These are phyloP conservation scores for Voacanga thouarsii DNA, from an alignment of 257 asterid genomes.

Conservation along the genomic window DNA sequence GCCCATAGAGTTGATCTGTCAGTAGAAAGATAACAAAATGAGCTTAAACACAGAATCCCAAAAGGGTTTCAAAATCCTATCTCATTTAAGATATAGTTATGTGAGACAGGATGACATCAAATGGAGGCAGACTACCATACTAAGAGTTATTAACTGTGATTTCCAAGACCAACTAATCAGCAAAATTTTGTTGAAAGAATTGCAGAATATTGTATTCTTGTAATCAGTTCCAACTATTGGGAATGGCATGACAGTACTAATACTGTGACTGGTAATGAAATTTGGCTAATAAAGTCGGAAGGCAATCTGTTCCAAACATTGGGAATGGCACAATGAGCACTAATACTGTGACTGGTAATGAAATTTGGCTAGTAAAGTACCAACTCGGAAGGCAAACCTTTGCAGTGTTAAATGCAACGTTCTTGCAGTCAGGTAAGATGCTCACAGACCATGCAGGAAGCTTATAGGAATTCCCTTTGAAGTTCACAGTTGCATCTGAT, in stretches of 20 bases:
- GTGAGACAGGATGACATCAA: not conserved
- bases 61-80: not conserved
- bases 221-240: not conserved
- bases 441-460: slow-evolving; percentile 95
- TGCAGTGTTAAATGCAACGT: slow-evolving; percentile 68
- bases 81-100: no score
- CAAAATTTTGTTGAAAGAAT: not conserved
- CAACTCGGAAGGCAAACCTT: slow-evolving; percentile 43
- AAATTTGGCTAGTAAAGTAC: not conserved
- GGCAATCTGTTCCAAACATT: slow-evolving; percentile 8
- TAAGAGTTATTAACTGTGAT: not conserved
- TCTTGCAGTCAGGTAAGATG: slow-evolving; percentile 88
- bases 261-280: not conserved
- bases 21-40: slow-evolving; percentile 15
- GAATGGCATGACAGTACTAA: not conserved
- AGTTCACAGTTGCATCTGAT: slow-evolving; percentile 56
- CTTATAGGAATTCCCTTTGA: slow-evolving; percentile 60
- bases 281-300: not conserved
- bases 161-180: not conserved
- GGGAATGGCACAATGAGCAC: not conserved
- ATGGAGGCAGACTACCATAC: not conserved
- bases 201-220: not conserved
- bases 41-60: slow-evolving; percentile 12
- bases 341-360: not conserved
- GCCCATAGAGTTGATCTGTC: slow-evolving; percentile 72